Evolutionary conservation across 306 rosid genomes (phyloP).

Genomic region (Cucurbita argyrosperma): DNA sequence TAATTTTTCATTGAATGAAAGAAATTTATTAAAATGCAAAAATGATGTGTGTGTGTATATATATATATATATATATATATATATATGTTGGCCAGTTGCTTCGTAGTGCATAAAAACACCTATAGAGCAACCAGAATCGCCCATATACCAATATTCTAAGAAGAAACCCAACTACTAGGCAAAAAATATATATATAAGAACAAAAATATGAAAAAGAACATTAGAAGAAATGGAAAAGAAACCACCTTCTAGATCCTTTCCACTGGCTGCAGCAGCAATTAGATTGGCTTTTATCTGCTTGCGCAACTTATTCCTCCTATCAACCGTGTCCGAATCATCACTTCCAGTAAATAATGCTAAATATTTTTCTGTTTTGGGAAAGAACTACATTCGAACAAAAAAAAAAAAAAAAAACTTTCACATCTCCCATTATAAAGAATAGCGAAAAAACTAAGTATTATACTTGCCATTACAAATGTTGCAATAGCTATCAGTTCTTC

Average conservation of each 20-base stretch:
- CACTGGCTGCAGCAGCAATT: conserved; percentile 70
- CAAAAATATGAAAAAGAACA: background rate
- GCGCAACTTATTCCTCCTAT: conserved; percentile 58
- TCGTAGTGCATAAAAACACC: background rate
- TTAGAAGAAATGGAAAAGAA: background rate
- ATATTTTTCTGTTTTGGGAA: conserved; percentile 91
- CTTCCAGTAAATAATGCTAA: conserved; percentile 69
- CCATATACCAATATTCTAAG: background rate
- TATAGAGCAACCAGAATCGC: background rate
- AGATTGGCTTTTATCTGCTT: conserved; percentile 74
- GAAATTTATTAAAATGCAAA: background rate
- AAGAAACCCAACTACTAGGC: background rate
- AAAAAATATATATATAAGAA: background rate
- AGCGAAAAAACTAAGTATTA: too few relatives aligned
- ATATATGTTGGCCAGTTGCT: background rate
- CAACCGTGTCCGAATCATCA: conserved; percentile 49
- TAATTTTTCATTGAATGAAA: background rate
- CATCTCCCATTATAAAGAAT: background rate
- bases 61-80: too few relatives aligned
- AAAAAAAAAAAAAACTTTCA: conserved; percentile 10
- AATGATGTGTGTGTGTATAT: background rate
- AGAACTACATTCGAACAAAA: conserved; percentile 46
- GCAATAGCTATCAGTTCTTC: background rate
- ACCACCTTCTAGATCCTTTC: conserved; percentile 94
- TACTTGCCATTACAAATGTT: background rate